Evolutionary conservation across 179 eudicot species (phyloP), one percentile per base, ranked within the genome.

Genomic region (Silene noctiflora): DNA sequence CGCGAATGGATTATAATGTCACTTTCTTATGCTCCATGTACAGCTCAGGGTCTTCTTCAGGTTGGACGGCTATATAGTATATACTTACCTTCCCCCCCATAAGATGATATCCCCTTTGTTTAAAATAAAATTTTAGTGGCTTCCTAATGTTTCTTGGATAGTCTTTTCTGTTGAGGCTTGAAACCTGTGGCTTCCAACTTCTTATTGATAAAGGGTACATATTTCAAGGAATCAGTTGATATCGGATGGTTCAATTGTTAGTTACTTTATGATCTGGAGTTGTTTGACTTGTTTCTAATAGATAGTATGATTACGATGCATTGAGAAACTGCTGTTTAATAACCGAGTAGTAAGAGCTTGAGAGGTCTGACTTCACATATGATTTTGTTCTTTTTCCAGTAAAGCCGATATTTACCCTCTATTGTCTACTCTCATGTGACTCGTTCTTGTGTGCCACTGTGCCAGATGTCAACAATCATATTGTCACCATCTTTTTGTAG

Each of bases 31-130:
- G 97, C 99, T 87, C 99, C 99, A 31, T 96, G 99, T 89, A 93
- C 97, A 35, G 86, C 91, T 65, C 99, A 96, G 88, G 99, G 99
- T 78, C 92, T 96, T 86, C 99, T 96, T 84, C 99, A 95, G 99
- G 99, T 95, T 77, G 60, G 82, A 66, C 66, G 53, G 53, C 62
- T 64, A 55, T 75, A 20, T 53, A 48, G 58, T 64, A 55, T 75
- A 20, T 53, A 48, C 31, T 53, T 31, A 65, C 6, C 48, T 67
- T 33, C 29, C 14, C 76, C 24, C 20, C 9, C 6, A n/a, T 22
- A 12, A 17, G 1, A 59, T 69, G 79, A 39, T 27, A n/a, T 35
- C 16, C 46, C 63, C 24, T 8, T n/a, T 44, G 6, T 67, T 11
- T 48, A 42, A 21, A 39, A 6, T 2, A 58, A 35, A 35, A 76